Base-by-base conservation (phyloP, 768 basidiomycete species). In the Lentinula sp. region DNA sequence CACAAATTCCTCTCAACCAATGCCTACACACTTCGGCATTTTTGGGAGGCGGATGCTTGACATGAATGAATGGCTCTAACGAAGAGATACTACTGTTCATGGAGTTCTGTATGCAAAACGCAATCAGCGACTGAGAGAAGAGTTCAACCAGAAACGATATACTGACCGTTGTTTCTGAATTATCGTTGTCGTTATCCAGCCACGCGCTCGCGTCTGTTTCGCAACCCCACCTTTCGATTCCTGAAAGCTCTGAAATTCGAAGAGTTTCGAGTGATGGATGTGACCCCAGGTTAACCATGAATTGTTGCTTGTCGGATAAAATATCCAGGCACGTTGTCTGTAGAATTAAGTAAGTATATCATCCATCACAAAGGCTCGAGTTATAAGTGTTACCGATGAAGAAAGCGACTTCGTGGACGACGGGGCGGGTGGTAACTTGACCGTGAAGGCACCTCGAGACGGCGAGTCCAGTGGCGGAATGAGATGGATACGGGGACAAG, bases 1-100 rank as follows among this genome's bases (percentile, higher is more conserved):
- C 4, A 58, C 73, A 74, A 7, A 60, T 16, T 65, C 73, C 60
- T 57, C 68, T 68, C 64, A 78, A 67, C 75, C 76, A 74, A 62
- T 66, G 61, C 61, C 64, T 58, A 63, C 76, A 72, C 53, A 62
- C 61, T 52, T 68, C 64, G 1, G 54, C n/a, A 48, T 42, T 62
- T 11, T 15, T 66, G 0, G 69, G 71, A 8, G 55, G 66, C 10
- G 65, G 63, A 61, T 62, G 66, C 43, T 53, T 63, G 28, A 45
- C 59, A 32, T 6, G 31, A 2, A 28, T 28, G 13, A 9, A 21
- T 11, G 48, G 10, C 21, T 21, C 39, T 13, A 48, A 42, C 7
- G 48, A 60, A 7, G 5, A 37, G 18, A 42, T 15, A 39, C 31
- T 40, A 23, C 15, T n/a, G n/a, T 43, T 21, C 18, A 28, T 21